Conservation (phyloP, 2,329 filamentous ascomycete genomes). For the Calonectria pseudoreteaudii region DNA sequence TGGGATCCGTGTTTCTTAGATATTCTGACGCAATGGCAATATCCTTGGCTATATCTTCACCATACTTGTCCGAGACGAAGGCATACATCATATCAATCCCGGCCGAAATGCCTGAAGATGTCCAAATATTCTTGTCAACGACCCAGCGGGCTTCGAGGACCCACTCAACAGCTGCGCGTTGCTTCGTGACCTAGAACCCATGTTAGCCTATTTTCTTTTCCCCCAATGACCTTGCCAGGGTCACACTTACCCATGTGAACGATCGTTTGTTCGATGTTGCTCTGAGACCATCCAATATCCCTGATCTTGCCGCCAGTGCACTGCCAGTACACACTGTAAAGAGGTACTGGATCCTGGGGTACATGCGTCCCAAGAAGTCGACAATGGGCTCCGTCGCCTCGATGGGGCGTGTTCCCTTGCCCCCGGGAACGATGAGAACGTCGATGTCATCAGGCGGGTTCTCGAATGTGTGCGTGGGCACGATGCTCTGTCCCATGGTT, state of each 20-base stretch:
- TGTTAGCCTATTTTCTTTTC: not conserved
- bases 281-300: constrained; percentile 65
- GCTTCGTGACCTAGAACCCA: constrained; percentile 46
- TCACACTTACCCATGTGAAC: constrained; percentile 49
- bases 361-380: constrained; percentile 57
- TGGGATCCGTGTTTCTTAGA: constrained; percentile 62
- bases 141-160: constrained; percentile 69
- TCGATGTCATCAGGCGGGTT: constrained; percentile 49
- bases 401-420: constrained; percentile 45
- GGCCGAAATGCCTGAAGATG: constrained; percentile 66
- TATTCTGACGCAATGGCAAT: constrained; percentile 69
- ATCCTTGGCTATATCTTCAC: constrained; percentile 59
- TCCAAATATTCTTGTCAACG: constrained; percentile 71
- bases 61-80: constrained; percentile 55
- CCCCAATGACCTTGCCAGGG: not conserved
- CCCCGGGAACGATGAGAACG: constrained; percentile 55
- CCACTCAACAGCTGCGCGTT: constrained; percentile 64
- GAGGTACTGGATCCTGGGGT: constrained; percentile 60
- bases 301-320: constrained; percentile 64
- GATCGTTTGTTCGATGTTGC: constrained; percentile 72
- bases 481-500: constrained; percentile 45
- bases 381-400: constrained; percentile 39
- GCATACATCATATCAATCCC: constrained; percentile 54
- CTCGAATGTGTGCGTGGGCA: constrained; percentile 53
- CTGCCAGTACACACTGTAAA: constrained; percentile 74